phyloP scores from a whole-genome alignment of 2,329 filamentous ascomycete genomes.

The Colletotrichum sp. region DNA sequence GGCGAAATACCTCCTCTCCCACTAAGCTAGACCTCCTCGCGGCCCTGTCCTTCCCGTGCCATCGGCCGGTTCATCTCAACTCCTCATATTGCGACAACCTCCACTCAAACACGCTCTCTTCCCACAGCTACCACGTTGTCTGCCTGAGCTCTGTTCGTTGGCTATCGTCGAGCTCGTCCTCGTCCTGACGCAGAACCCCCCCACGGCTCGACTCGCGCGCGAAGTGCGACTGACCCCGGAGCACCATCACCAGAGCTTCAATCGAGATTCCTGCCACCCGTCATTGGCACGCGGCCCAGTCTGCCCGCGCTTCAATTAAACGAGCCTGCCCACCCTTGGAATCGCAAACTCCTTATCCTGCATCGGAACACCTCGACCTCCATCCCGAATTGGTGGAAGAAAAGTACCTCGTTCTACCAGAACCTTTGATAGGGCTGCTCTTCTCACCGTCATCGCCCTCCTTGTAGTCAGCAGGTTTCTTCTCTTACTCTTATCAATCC shows the following conservation, averaged over 20 bases:
- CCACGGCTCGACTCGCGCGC: conserved; percentile 2
- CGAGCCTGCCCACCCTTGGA: neutral
- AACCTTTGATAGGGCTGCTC: neutral
- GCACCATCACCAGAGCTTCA: conserved; percentile 11
- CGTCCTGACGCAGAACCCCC: neutral
- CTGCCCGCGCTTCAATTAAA: conserved; percentile 12
- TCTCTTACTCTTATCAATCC: conserved; percentile 10
- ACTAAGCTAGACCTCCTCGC: conserved; percentile 1
- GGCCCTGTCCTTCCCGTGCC: conserved; percentile 16
- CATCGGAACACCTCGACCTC: neutral
- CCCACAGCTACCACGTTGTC: neutral
- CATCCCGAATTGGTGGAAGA: conserved; percentile 20
- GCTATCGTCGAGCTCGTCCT: neutral
- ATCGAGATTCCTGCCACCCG: conserved; percentile 14
- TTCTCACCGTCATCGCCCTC: neutral
- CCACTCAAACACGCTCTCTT: conserved; percentile 1
- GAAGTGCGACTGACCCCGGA: neutral
- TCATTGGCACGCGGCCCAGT: conserved; percentile 2
- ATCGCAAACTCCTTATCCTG: conserved; percentile 2
- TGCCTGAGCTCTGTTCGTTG: neutral
- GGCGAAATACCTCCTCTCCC: conserved; percentile 9
- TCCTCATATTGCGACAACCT: conserved; percentile 17
- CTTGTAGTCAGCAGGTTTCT: neutral
- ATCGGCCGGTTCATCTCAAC: conserved; percentile 21
- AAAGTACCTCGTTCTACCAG: conserved; percentile 1